Percentiles rank a stretch among this genome's conserved stretches.
Evolutionary conservation across 208 protist species (phyloP).

Genomic region (Wallacemonas sp.): DNA sequence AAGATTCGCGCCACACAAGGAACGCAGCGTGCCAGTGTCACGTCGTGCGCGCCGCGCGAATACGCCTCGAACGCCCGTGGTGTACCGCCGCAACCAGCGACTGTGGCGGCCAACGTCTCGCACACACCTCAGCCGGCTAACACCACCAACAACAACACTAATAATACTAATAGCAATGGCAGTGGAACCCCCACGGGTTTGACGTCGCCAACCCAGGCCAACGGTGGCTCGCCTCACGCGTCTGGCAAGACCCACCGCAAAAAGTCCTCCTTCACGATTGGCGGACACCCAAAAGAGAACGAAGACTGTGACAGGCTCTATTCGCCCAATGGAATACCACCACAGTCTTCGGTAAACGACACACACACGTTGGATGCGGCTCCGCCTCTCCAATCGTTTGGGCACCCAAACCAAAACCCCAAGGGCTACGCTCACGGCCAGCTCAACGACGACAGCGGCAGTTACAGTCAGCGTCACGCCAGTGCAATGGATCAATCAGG

Average conservation of each 20-base stretch:
- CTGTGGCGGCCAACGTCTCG: too few species aligned
- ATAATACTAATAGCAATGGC: background rate
- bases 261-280: background rate
- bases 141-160: background rate
- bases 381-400: background rate
- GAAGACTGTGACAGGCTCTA: slow-evolving; percentile 54
- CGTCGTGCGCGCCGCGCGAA: background rate
- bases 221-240: slow-evolving; percentile 7
- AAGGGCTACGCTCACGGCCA: background rate
- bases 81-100: background rate
- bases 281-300: slow-evolving; percentile 40
- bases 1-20: background rate
- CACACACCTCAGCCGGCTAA: background rate
- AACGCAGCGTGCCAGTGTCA: background rate
- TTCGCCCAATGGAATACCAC: slow-evolving; percentile 43
- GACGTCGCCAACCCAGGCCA: slow-evolving; percentile 17
- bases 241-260: background rate
- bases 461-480: too few species aligned
- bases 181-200: background rate
- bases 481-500: too few species aligned
- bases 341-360: slow-evolving; percentile 49
- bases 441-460: background rate
- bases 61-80: background rate
- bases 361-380: background rate
- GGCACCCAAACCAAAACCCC: background rate